Evolutionary conservation across 2,329 filamentous ascomycete species (phyloP).

Genomic region (Trichophaea hybrida): DNA sequence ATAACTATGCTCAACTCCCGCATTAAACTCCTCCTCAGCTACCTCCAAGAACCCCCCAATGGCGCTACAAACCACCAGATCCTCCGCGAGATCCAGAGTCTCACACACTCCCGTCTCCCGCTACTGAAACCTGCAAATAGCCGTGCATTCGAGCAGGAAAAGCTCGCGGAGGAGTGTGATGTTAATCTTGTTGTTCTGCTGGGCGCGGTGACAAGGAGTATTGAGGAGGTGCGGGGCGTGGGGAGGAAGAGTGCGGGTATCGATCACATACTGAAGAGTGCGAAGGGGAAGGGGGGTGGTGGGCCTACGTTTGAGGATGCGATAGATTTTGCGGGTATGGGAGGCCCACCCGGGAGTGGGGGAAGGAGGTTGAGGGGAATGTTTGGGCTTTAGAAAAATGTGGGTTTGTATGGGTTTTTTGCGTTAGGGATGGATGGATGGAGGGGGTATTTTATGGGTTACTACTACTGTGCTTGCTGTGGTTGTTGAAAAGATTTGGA

Average conservation of each 20-base stretch:
- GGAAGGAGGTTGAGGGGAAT: background rate
- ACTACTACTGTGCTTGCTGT: too few species aligned
- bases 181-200: slow-evolving; percentile 66
- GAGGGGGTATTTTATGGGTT: too few species aligned
- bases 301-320: background rate
- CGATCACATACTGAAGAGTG: slow-evolving; percentile 9
- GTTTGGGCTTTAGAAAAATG: background rate
- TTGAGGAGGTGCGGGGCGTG: slow-evolving; percentile 55
- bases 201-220: slow-evolving; percentile 56
- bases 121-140: slow-evolving; percentile 61
- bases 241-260: slow-evolving; percentile 53
- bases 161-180: slow-evolving; percentile 67
- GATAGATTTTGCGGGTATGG: background rate
- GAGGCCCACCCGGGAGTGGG: background rate
- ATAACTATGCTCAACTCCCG: slow-evolving; percentile 81
- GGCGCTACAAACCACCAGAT: slow-evolving; percentile 45
- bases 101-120: slow-evolving; percentile 60
- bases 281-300: background rate
- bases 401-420: too few species aligned
- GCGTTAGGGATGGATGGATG: too few species aligned
- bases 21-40: slow-evolving; percentile 57
- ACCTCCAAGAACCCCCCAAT: slow-evolving; percentile 42
- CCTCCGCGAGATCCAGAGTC: slow-evolving; percentile 74
- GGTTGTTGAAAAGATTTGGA: too few species aligned
- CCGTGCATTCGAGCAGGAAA: slow-evolving; percentile 52